Percentiles rank a stretch among this genome's conserved stretches.
Evolutionary conservation across 306 rosid species (phyloP).

Genomic region (Cicer yamashitae): DNA sequence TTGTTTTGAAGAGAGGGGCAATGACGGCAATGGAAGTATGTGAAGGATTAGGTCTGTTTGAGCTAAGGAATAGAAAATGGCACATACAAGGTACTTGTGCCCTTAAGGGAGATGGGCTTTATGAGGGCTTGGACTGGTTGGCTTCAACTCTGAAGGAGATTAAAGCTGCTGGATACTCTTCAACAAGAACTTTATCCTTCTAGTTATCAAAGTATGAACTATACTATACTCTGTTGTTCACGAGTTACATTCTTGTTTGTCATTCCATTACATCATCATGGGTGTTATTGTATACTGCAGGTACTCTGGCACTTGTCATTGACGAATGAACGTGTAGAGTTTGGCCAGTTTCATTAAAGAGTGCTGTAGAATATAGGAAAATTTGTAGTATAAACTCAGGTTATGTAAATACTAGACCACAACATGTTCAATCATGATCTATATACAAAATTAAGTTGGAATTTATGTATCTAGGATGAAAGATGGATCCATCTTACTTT

Average conservation of each 20-base stretch:
- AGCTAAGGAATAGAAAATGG: conserved; percentile 93
- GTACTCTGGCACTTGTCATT: conserved; percentile 33
- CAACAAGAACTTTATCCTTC: conserved; percentile 83
- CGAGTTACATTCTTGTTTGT: conserved; percentile 27
- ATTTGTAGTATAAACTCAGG: neutral
- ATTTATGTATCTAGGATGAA: neutral
- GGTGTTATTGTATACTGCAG: conserved; percentile 38
- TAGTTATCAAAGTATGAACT: conserved; percentile 51
- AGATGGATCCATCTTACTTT: neutral
- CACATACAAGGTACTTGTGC: conserved; percentile 97
- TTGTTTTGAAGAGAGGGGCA: conserved; percentile 74
- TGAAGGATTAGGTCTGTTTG: conserved; percentile 90
- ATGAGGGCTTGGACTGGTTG: conserved; percentile 96
- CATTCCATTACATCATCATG: conserved; percentile 26
- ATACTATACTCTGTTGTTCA: conserved; percentile 11
- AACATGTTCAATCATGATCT: neutral
- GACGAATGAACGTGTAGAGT: conserved; percentile 5
- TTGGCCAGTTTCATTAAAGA: conserved; percentile 37
- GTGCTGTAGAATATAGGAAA: conserved; percentile 37
- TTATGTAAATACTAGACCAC: conserved; percentile 17
- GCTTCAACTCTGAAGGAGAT: conserved; percentile 86
- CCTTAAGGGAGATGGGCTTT: conserved; percentile 91
- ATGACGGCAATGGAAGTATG: conserved; percentile 96
- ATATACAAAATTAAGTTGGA: conserved; percentile 10
- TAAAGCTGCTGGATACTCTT: conserved; percentile 82